Percentiles rank a stretch among this genome's conserved stretches.
These are phyloP conservation scores for Leishmania martiniquensis DNA, from an alignment of 208 protist genomes.

Conservation along the genomic window DNA sequence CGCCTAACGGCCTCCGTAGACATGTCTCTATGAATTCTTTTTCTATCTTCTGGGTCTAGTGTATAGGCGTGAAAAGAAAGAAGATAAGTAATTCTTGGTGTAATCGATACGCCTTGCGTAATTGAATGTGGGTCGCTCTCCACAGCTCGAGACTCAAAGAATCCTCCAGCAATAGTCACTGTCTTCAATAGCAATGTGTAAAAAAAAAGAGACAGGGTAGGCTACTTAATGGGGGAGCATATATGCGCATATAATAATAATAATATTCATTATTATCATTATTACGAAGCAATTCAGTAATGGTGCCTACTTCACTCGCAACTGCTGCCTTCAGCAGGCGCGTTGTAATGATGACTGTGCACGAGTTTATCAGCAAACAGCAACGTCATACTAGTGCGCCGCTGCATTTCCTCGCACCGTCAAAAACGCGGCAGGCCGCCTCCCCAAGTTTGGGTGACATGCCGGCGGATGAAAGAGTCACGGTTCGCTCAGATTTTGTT, in stretches of 20 bases:
- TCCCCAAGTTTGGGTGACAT: not conserved
- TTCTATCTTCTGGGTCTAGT: not conserved
- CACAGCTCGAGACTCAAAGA: no score
- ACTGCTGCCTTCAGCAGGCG: not conserved
- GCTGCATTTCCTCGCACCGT: not conserved
- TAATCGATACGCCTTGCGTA: not conserved
- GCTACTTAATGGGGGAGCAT: no score
- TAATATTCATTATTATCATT: not conserved
- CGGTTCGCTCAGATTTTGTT: not conserved
- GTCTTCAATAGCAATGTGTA: not conserved
- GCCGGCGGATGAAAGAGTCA: not conserved
- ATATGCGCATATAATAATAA: not conserved
- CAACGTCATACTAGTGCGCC: not conserved
- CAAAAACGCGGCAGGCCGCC: no score
- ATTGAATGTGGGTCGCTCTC: not conserved
- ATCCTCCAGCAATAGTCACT: not conserved
- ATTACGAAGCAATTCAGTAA: not conserved
- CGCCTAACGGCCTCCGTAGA: slow-evolving; percentile 66
- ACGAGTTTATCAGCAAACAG: not conserved
- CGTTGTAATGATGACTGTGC: not conserved
- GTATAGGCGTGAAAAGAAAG: not conserved
- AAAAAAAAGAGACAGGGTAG: not conserved
- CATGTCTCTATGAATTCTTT: slow-evolving; percentile 26
- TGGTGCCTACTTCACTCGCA: not conserved
- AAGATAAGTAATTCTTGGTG: not conserved